Evolutionary conservation across 139 green algal genomes (phyloP).

Genomic region (Chlorella sorokiniana): DNA sequence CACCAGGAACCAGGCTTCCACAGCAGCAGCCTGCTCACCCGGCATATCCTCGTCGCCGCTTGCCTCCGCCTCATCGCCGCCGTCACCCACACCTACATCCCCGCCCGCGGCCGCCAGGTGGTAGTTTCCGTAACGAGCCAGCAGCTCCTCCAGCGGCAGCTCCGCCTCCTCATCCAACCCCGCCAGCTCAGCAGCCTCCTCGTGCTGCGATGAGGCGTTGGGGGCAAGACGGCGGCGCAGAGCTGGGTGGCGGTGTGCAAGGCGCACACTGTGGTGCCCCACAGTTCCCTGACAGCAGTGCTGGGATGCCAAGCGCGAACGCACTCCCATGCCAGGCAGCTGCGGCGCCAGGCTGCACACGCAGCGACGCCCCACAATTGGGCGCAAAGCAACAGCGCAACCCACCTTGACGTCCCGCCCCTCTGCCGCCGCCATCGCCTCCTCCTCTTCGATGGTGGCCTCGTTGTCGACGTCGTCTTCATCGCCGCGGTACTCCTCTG

Average conservation of each 20-base stretch:
- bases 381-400: not conserved
- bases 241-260: too few species aligned
- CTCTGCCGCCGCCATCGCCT: slow-evolving; percentile 52
- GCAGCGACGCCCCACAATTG: too few species aligned
- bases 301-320: too few species aligned
- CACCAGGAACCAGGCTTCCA: not conserved
- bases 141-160: slow-evolving; percentile 87
- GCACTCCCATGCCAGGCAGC: not conserved
- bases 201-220: not conserved
- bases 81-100: slow-evolving; percentile 41
- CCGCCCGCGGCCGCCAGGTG: slow-evolving; percentile 37
- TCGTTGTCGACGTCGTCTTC: slow-evolving; percentile 71
- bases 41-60: not conserved
- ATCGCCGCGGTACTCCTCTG: slow-evolving; percentile 23
- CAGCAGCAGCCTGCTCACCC: not conserved
- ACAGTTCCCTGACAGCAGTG: too few species aligned
- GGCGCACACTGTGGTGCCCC: too few species aligned
- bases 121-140: slow-evolving; percentile 68
- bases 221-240: not conserved
- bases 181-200: slow-evolving; percentile 65
- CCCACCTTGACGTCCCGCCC: slow-evolving; percentile 19
- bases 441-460: slow-evolving; percentile 71
- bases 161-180: slow-evolving; percentile 82
- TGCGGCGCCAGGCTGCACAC: not conserved
- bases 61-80: slow-evolving; percentile 13